Conservation (phyloP, 129 eudicot species). For the Gnaphalium uliginosum region DNA sequence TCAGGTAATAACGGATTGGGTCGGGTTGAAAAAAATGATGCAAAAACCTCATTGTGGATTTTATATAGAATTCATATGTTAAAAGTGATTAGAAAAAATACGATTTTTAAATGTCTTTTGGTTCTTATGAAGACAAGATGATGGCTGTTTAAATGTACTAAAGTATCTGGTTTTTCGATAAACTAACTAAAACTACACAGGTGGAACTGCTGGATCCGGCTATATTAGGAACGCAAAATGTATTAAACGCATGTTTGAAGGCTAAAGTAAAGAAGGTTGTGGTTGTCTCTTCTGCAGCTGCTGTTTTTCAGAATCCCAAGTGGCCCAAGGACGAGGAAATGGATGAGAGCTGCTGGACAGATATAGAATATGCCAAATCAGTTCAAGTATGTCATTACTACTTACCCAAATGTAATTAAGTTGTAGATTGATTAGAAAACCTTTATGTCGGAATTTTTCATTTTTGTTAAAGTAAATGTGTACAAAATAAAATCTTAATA, state of each 20-base stretch:
- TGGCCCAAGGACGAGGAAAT: conserved; percentile 40
- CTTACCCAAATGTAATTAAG: too few species aligned
- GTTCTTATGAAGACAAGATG: too few species aligned
- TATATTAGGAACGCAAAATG: conserved; percentile 44
- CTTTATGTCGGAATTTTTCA: too few species aligned
- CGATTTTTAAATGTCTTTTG: neutral
- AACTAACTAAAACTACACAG: conserved; percentile 13
- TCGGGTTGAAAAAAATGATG: too few species aligned
- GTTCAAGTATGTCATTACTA: conserved; percentile 15
- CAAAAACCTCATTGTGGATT: too few species aligned
- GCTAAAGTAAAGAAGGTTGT: conserved; percentile 39
- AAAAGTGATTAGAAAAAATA: too few species aligned
- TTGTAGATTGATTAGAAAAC: too few species aligned
- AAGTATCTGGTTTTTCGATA: neutral
- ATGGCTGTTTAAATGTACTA: too few species aligned
- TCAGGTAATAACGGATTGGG: too few species aligned
- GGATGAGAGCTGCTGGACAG: conserved; percentile 50
- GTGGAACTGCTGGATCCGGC: conserved; percentile 43
- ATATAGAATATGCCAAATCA: conserved; percentile 35
- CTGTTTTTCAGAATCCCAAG: conserved; percentile 26
- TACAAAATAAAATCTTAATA: too few species aligned
- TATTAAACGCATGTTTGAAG: conserved; percentile 43
- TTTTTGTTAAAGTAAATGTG: too few species aligned
- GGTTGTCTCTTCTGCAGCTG: conserved; percentile 44
- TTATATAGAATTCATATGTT: too few species aligned